Conservation (phyloP, 768 basidiomycete genomes). For the Amanita subjunquillea region DNA sequence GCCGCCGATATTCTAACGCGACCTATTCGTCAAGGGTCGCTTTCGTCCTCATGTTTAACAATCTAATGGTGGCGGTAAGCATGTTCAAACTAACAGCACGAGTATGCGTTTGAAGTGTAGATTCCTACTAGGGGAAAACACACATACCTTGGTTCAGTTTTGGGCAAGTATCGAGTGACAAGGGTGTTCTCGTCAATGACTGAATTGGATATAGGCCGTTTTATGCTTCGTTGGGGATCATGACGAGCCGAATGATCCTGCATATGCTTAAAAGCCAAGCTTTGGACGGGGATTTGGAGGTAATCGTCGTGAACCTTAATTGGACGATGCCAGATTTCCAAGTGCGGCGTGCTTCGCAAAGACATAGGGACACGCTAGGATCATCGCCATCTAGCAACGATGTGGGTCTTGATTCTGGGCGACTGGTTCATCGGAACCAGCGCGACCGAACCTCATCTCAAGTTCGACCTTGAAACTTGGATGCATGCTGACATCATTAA, state of each 20-base stretch:
- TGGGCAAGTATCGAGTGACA: constrained; percentile 12
- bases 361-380: too few species aligned
- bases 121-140: constrained; percentile 25
- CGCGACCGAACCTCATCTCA: too few species aligned
- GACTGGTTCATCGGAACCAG: too few species aligned
- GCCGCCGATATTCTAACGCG: too few species aligned
- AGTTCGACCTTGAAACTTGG: too few species aligned
- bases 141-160: constrained; percentile 42
- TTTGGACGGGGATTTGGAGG: not conserved
- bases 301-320: not conserved
- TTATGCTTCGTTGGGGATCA: constrained; percentile 35
- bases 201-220: constrained; percentile 23
- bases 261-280: constrained; percentile 16
- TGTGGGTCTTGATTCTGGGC: too few species aligned
- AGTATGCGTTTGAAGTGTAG: not conserved
- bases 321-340: not conserved
- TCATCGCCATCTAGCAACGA: too few species aligned
- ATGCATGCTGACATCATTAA: too few species aligned
- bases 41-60: constrained; percentile 31
- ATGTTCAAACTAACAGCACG: not conserved
- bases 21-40: constrained; percentile 16
- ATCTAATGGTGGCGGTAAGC: constrained; percentile 32
- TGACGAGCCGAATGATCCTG: constrained; percentile 35
- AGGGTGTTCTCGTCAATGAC: not conserved
- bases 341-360: not conserved